These are phyloP conservation scores for Phlegmacium glaucopus DNA, from an alignment of 768 basidiomycete genomes.

Conservation along the genomic window DNA sequence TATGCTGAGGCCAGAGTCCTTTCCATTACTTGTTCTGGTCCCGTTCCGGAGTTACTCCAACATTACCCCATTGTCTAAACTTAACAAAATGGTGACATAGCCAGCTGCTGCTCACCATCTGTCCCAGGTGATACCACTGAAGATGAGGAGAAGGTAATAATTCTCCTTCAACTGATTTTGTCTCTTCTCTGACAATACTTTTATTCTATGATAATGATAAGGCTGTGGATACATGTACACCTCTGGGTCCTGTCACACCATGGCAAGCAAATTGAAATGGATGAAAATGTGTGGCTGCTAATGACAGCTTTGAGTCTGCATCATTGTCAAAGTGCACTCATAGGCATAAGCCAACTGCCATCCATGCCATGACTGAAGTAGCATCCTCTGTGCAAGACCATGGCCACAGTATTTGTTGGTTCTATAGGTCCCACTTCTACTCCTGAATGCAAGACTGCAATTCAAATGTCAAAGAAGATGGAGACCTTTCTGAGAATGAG, in stretches of 20 bases:
- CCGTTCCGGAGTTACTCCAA: too few species aligned
- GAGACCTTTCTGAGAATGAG: conserved; percentile 17
- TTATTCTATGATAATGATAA: too few species aligned
- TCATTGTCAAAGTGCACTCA: not conserved
- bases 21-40: too few species aligned
- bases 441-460: conserved; percentile 5
- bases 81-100: not conserved
- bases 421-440: conserved; percentile 9
- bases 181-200: too few species aligned
- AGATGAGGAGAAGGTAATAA: too few species aligned
- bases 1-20: too few species aligned
- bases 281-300: not conserved
- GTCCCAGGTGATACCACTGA: not conserved
- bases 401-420: conserved; percentile 10
- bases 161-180: too few species aligned
- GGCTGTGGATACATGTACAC: too few species aligned
- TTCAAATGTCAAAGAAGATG: conserved; percentile 16
- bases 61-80: not conserved
- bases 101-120: not conserved
- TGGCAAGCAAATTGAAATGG: not conserved
- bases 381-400: conserved; percentile 14
- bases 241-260: not conserved
- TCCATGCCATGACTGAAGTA: conserved; percentile 9
- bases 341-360: conserved; percentile 4
- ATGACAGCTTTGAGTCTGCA: not conserved